Conservation (phyloP, 2,329 filamentous ascomycete genomes). For the Hymenoscyphus repandus region DNA sequence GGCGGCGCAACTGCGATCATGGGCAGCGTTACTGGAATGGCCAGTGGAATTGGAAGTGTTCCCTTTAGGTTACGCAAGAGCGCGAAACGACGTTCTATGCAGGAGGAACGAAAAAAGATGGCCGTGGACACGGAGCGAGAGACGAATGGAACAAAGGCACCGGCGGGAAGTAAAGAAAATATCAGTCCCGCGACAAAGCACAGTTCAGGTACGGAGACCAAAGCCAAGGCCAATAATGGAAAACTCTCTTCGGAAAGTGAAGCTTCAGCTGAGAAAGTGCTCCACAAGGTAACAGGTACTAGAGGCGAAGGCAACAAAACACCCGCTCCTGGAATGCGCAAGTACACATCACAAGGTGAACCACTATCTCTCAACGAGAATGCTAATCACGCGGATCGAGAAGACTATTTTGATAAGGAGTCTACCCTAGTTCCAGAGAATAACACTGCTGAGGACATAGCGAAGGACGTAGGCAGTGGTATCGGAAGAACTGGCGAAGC, state of each 20-base stretch:
- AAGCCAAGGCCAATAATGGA: not conserved
- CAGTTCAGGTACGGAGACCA: too few relatives aligned
- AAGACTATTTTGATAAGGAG: conserved; percentile 12
- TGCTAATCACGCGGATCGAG: conserved; percentile 1
- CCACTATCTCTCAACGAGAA: not conserved
- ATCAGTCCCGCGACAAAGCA: too few relatives aligned
- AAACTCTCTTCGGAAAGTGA: not conserved
- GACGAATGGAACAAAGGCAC: not conserved
- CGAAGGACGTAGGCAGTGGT: conserved; percentile 24
- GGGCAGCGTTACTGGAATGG: conserved; percentile 52
- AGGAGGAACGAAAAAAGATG: conserved; percentile 38
- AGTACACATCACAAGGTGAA: not conserved
- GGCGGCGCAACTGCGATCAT: conserved; percentile 58
- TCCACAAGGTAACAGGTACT: not conserved
- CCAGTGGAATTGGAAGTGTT: conserved; percentile 58
- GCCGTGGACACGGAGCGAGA: conserved; percentile 14
- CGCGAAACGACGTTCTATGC: conserved; percentile 48
- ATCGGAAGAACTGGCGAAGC: conserved; percentile 26
- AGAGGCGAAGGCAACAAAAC: not conserved
- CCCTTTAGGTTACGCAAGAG: conserved; percentile 57
- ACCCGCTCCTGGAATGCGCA: not conserved
- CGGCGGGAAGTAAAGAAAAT: too few relatives aligned
- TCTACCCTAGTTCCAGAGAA: conserved; percentile 18
- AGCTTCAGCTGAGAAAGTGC: not conserved
- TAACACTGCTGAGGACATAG: conserved; percentile 22